Base-by-base conservation (phyloP, 177 flowering plant genomes). In the Tripterygium wilfordii region DNA sequence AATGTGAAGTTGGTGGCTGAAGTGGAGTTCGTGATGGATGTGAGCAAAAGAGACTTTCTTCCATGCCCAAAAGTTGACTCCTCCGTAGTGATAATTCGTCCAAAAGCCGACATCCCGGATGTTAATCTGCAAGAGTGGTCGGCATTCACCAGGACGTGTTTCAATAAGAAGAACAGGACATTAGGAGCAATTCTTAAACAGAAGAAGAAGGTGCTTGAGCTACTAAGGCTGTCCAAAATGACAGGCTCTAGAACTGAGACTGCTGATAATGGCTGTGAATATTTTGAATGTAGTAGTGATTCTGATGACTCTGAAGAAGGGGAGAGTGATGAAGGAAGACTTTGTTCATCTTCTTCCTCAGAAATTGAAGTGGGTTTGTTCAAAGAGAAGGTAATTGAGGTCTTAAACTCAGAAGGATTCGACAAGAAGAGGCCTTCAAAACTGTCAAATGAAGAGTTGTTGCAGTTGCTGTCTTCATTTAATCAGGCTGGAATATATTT, bases 1-100 rank as follows among this genome's bases (percentile, higher is more conserved):
- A 92, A 92, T 54, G 85, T 88, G 58, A 80, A 78, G 62, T 65
- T 92, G 62, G 77, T 80, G 40, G 96, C 98, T 10, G 79, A 82
- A 6, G 88, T 84, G 17, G 78, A 88, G 61, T 69, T 72, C 56
- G 60, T 88, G 16, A 84, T 86, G 96, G 76, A 86, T 48, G 96
- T 88, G 18, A 88, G 96, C 71, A 88, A 82, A 69, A 79, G 77
- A 60, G 96, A 92, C 53, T 92, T 92, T 60, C 49, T 86, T 33
- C 96, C 99, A 2, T 55, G 63, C 29, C 96, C 95, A 0, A 86
- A 73, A 65, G 99, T 92, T 9, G 99, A 92, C 55, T 88, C 96
- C 0, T 86, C 96, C 0, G 86, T 88, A 9, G 81, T 92, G 12
- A 74, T 69, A 23, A 75, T 88, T 36, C 63, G 63, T 27, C 91